phyloP scores from a whole-genome alignment of 352 stramenopile genomes.

The Globisporangium carolinianum region DNA sequence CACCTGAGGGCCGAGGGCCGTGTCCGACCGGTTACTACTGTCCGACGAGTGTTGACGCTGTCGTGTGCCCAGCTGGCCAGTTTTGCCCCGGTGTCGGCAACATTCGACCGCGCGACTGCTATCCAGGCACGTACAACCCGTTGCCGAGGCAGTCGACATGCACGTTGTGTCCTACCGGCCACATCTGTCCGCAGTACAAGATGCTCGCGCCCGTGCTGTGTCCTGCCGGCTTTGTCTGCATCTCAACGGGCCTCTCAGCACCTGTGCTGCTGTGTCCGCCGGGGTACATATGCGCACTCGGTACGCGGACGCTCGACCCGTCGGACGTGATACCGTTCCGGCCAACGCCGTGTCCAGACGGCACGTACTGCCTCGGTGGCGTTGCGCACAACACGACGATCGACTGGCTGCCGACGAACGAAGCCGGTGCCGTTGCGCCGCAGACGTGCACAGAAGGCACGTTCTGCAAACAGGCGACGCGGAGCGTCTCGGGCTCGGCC shows the following conservation, averaged over 20 bases:
- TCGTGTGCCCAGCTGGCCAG: slow-evolving; percentile 89
- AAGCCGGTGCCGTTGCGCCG: slow-evolving; percentile 76
- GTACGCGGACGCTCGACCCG: slow-evolving; percentile 89
- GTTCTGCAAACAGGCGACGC: slow-evolving; percentile 87
- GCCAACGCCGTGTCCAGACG: slow-evolving; percentile 84
- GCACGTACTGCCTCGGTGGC: slow-evolving; percentile 94
- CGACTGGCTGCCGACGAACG: slow-evolving; percentile 86
- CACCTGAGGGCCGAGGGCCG: slow-evolving; percentile 89
- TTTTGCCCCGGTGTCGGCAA: slow-evolving; percentile 96
- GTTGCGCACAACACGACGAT: slow-evolving; percentile 90
- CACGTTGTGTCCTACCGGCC: slow-evolving; percentile 90
- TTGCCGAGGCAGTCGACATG: slow-evolving; percentile 84
- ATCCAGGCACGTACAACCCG: slow-evolving; percentile 93
- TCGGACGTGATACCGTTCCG: slow-evolving; percentile 64
- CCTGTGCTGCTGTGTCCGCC: slow-evolving; percentile 90
- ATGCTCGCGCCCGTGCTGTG: slow-evolving; percentile 77
- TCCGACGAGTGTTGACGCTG: slow-evolving; percentile 80
- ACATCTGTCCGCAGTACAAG: slow-evolving; percentile 90
- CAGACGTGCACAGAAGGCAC: slow-evolving; percentile 94
- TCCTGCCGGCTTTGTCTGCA: slow-evolving; percentile 94
- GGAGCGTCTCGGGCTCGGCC: slow-evolving; percentile 69
- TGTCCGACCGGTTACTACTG: slow-evolving; percentile 96
- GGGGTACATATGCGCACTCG: slow-evolving; percentile 92
- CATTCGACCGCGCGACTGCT: slow-evolving; percentile 85
- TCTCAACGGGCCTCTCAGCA: slow-evolving; percentile 85